Conservation (phyloP, 352 stramenopile genomes). For the Elongisporangium prolatum region DNA sequence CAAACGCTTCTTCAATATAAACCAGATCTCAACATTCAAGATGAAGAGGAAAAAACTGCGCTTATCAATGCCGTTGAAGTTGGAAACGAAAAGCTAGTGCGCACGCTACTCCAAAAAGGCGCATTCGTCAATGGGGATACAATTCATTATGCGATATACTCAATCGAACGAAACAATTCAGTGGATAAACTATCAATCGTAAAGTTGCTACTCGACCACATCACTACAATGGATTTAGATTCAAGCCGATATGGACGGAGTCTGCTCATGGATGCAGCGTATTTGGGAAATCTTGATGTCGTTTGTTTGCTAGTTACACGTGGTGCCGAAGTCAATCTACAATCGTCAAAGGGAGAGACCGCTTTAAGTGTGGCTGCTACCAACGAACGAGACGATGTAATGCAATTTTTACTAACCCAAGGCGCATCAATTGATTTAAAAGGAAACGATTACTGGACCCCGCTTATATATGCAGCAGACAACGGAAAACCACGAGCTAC, state of each 20-base stretch:
- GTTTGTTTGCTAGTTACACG: neutral
- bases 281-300: neutral
- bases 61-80: neutral
- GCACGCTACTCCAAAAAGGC: neutral
- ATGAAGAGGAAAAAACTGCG: neutral
- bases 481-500: neutral
- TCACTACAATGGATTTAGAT: neutral
- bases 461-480: neutral
- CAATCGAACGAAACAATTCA: slow-evolving; percentile 15
- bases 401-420: neutral
- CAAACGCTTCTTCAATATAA: neutral
- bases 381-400: neutral
- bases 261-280: neutral
- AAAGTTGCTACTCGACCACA: slow-evolving; percentile 10
- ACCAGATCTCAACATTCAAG: neutral
- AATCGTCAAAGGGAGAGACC: neutral
- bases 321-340: neutral
- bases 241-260: neutral
- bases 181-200: slow-evolving; percentile 21
- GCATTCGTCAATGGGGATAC: neutral
- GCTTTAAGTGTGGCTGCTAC: neutral
- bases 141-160: slow-evolving; percentile 14
- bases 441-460: no score
- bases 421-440: no score
- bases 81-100: neutral